Evolutionary conservation across 768 basidiomycete genomes (phyloP), one percentile per base, ranked within the genome.

Genomic region (Boletus reticuloceps): DNA sequence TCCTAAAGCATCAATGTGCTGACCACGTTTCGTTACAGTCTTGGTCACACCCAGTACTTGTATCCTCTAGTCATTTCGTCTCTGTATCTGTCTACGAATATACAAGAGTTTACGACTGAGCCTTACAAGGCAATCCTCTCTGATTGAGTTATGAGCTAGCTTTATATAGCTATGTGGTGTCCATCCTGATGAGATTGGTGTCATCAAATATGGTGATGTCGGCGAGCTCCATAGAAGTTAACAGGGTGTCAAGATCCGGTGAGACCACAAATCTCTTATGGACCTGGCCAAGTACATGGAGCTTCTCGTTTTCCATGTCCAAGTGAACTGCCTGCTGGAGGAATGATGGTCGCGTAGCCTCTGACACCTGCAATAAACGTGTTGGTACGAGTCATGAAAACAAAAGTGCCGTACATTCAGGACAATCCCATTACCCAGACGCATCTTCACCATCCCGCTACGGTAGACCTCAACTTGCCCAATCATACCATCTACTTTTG

Each of bases 361-460:
- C 84, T 17, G 81, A 83, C 32, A 96, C 86, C 94, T 67, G 91
- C 63, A 36, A 42, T 50, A 29, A 38, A 48, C 9, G 27, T 7
- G 13, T 64, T 6, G 53, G 50, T 27, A 36, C 6, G 17, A 6
- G 20, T 37, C 47, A 38, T 5, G 22, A 50, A 47, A 47, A 38
- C 5, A 27, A 34, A 57, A 36, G 32, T n/a, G 4, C 17, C 53
- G 5, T 69, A 94, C 94, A 67, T 95, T 88, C 66, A 96, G 75
- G 13, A 96, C 73, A 37, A 94, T 91, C 34, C 83, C 89, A 58
- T 94, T 86, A 4, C 79, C 79, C 25, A 97, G 72, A 20, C 90
- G 86, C 77, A 97, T 90, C 72, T 92, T 95, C 53, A 94, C 88
- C 11, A 82, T 79, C 7, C 94, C 94, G 62, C 88, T 94, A 50